Conservation (phyloP, 176 grass and related monocot genomes). For the Cenchrus purpureus region DNA sequence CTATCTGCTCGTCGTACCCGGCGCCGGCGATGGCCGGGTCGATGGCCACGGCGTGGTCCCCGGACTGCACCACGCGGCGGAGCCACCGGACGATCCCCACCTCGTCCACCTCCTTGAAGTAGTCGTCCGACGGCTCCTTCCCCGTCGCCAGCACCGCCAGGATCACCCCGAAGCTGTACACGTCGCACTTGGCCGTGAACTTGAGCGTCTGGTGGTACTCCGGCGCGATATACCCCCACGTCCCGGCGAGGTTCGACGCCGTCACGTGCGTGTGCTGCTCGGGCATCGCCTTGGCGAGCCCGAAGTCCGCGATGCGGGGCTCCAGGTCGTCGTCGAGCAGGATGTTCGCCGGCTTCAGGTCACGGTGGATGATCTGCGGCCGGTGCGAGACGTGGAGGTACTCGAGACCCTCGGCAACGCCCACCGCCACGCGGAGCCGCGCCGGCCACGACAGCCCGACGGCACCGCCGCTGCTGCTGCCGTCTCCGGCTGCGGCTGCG, state of each 20-base stretch:
- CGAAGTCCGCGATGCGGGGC: slow-evolving; percentile 81
- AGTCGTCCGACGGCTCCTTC: slow-evolving; percentile 67
- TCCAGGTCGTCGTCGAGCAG: slow-evolving; percentile 84
- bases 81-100: slow-evolving; percentile 70
- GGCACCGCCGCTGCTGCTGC: background rate
- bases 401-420: slow-evolving; percentile 76
- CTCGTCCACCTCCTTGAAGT: slow-evolving; percentile 73
- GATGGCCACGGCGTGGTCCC: slow-evolving; percentile 43
- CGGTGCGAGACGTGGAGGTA: slow-evolving; percentile 71
- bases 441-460: slow-evolving; percentile 54
- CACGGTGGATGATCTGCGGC: slow-evolving; percentile 85
- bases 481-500: background rate
- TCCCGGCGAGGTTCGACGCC: slow-evolving; percentile 66
- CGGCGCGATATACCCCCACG: slow-evolving; percentile 85
- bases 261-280: slow-evolving; percentile 58
- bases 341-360: slow-evolving; percentile 93
- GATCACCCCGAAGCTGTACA: slow-evolving; percentile 94
- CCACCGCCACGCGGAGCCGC: slow-evolving; percentile 61
- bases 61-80: slow-evolving; percentile 37
- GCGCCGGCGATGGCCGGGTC: slow-evolving; percentile 50
- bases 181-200: slow-evolving; percentile 85
- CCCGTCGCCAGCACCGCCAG: slow-evolving; percentile 78
- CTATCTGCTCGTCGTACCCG: slow-evolving; percentile 72
- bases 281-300: slow-evolving; percentile 71
- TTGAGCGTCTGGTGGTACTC: slow-evolving; percentile 80